A percentile compares a stretch with the other conserved stretches of the same genome.
Conservation (phyloP, 208 protist genomes). For the Trypanosoma melophagium region DNA sequence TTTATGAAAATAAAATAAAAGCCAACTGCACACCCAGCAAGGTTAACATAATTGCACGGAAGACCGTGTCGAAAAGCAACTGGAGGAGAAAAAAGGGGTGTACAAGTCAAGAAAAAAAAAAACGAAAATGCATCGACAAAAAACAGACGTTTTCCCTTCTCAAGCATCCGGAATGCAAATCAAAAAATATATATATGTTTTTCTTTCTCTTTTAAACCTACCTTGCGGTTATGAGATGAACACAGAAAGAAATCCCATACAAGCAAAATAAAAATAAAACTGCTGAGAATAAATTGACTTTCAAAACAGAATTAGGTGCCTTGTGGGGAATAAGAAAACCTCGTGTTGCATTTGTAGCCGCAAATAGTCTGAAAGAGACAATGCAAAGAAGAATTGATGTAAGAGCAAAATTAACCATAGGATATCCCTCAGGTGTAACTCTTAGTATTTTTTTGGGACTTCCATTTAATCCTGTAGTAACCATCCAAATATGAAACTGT, state of each 20-base stretch:
- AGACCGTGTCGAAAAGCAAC: too few species aligned
- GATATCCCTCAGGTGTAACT: constrained; percentile 34
- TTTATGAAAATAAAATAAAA: too few species aligned
- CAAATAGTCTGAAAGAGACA: constrained; percentile 36
- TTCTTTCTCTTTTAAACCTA: too few species aligned
- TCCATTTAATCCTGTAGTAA: constrained; percentile 41
- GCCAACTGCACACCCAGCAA: too few species aligned
- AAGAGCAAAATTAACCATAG: constrained; percentile 39
- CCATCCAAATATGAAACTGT: constrained; percentile 73
- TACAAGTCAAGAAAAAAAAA: too few species aligned
- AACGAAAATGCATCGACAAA: too few species aligned
- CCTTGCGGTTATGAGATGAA: too few species aligned
- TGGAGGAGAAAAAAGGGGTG: too few species aligned
- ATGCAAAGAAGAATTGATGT: constrained; percentile 26
- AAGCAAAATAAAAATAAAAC: constrained; percentile 8
- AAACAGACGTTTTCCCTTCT: too few species aligned
- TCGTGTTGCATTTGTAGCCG: constrained; percentile 17
- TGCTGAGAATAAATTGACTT: constrained; percentile 20
- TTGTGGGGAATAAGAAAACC: constrained; percentile 31
- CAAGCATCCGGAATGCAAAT: too few species aligned
- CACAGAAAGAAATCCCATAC: neutral
- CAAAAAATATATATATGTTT: too few species aligned
- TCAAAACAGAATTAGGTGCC: constrained; percentile 8
- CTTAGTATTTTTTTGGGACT: constrained; percentile 32
- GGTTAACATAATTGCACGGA: too few species aligned